A percentile compares a stretch with the other conserved stretches of the same genome.
Conservation (phyloP, 148 eudicot species). For the Fagopyrum esculentum region DNA sequence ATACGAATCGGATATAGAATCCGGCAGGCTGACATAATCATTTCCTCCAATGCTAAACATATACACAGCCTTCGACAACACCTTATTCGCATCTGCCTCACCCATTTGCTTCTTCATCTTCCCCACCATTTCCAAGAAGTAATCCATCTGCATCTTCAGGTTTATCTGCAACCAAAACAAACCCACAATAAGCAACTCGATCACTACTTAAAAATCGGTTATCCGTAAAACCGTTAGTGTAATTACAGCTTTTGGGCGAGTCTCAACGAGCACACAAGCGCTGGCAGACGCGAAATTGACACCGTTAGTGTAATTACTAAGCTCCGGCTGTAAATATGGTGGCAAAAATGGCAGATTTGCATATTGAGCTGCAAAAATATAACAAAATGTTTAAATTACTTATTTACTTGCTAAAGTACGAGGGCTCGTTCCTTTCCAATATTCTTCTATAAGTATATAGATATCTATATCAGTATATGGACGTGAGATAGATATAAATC, state of each 20-base stretch:
- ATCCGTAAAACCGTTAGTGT: background rate
- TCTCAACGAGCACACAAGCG: constrained; percentile 35
- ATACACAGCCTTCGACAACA: constrained; percentile 42
- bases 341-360: constrained; percentile 30
- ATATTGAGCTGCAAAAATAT: constrained; percentile 26
- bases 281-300: constrained; percentile 45
- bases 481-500: too few species aligned
- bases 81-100: constrained; percentile 25
- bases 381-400: too few species aligned
- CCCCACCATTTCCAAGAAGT: constrained; percentile 24
- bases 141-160: constrained; percentile 29
- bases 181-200: background rate
- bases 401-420: too few species aligned
- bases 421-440: too few species aligned
- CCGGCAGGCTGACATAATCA: constrained; percentile 44
- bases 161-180: constrained; percentile 22
- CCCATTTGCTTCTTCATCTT: constrained; percentile 35
- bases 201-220: background rate
- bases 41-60: constrained; percentile 67
- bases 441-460: too few species aligned
- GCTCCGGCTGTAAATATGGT: constrained; percentile 36
- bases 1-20: constrained; percentile 20
- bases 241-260: constrained; percentile 33
- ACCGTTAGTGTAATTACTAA: constrained; percentile 24
- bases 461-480: too few species aligned